Evolutionary conservation across 306 rosid genomes (phyloP), one percentile per base, ranked within the genome.

Genomic region (Cercis canadensis): DNA sequence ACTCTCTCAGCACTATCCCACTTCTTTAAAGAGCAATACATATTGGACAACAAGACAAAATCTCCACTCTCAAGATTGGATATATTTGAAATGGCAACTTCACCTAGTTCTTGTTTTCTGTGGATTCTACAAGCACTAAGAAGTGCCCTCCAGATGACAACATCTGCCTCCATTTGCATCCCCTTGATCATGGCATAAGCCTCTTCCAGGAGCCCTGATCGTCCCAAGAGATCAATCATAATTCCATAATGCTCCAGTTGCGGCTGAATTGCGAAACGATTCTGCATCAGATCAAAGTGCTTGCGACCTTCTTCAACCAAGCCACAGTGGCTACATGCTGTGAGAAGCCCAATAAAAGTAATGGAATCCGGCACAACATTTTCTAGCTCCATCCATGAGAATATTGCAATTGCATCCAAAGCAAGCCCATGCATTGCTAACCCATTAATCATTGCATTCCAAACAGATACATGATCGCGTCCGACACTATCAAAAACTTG

Each of bases 361-460:
- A 89, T 50, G 8, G 75, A 70, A 87, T 87, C 96, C 0, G 96
- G 96, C 8, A 51, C 62, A 64, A 83, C 74, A 57, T 78, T 36
- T 57, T 85, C 87, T 57, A 43, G 10, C 82, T 83, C 85, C 96
- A 89, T 87, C 81, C 75, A 80, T 8, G 86, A 77, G 55, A 89
- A 89, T 24, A 85, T 17, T 14, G 5, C 53, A 10, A 69, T 62
- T 7, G 89, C 87, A 55, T 89, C 89, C 76, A 56, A 47, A 36
- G 81, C 86, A 69, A 81, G 92, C n/a, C 92, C 96, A 5, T 89
- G 90, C 70, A 74, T 72, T 4, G 92, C 96, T 32, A 89, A 69
- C 49, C 92, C 92, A 77, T 82, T 78, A 13, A 89, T 83, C 90
- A 89, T 85, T 50, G 89, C 86, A 74, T 89, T 89, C 92, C 92